A percentile compares a stretch with the other conserved stretches of the same genome.
Conservation (phyloP, 2,329 filamentous ascomycete genomes). For the Pyricularia grisea region DNA sequence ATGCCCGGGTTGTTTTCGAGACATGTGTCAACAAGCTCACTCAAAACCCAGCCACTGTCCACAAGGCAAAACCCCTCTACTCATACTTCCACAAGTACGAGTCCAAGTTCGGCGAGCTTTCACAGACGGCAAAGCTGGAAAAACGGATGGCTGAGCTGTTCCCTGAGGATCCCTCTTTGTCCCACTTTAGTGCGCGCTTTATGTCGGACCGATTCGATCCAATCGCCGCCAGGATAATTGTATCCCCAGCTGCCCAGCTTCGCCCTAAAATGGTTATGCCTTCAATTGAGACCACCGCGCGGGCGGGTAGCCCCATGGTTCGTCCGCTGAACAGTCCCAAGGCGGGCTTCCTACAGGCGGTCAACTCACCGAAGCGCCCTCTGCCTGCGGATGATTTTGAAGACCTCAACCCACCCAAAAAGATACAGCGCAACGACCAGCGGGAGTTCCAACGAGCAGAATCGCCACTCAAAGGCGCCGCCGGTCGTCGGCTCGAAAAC, state of each 20-base stretch:
- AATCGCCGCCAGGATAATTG: conserved; percentile 68
- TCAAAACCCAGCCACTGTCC: conserved; percentile 62
- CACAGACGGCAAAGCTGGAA: conserved; percentile 84
- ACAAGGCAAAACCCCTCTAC: conserved; percentile 77
- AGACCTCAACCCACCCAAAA: conserved; percentile 64
- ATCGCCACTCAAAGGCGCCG: conserved; percentile 85
- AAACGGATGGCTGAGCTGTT: conserved; percentile 90
- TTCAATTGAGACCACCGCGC: conserved; percentile 36
- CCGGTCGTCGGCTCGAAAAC: conserved; percentile 75
- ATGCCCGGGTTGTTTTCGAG: conserved; percentile 93
- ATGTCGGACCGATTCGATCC: conserved; percentile 70
- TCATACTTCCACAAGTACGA: conserved; percentile 93
- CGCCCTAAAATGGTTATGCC: conserved; percentile 46
- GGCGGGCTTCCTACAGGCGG: conserved; percentile 34
- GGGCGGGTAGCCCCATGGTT: conserved; percentile 15
- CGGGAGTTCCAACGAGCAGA: conserved; percentile 83
- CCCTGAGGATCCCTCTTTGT: conserved; percentile 71
- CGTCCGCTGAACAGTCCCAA: conserved; percentile 30
- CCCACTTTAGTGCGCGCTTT: conserved; percentile 69
- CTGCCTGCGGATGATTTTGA: conserved; percentile 63
- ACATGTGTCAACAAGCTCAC: conserved; percentile 79
- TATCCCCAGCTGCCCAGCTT: conserved; percentile 74
- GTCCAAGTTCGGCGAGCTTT: conserved; percentile 84
- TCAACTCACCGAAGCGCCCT: conserved; percentile 52
- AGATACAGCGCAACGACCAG: conserved; percentile 54